These are phyloP conservation scores for Mycosphaerella sp. DNA, from an alignment of 2,329 filamentous ascomycete species.

Conservation along the genomic window DNA sequence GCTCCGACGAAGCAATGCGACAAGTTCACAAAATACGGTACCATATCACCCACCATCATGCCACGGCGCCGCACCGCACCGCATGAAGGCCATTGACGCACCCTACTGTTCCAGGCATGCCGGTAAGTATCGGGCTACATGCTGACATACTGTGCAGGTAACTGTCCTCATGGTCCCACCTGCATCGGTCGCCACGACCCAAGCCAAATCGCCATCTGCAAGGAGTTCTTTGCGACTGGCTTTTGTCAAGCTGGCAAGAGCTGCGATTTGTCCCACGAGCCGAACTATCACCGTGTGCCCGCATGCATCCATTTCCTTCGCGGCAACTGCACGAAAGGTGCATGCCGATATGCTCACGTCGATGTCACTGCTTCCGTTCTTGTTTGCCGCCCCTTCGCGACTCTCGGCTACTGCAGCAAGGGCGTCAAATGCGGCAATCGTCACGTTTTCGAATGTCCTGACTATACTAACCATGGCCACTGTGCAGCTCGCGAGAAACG, in stretches of 20 bases:
- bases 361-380: conserved; percentile 66
- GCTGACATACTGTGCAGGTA: conserved; percentile 53
- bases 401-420: conserved; percentile 81
- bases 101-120: conserved; percentile 13
- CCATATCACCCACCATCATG: conserved; percentile 12
- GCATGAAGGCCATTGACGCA: conserved; percentile 3
- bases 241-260: conserved; percentile 67
- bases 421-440: conserved; percentile 71
- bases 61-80: conserved; percentile 8
- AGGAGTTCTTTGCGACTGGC: conserved; percentile 73
- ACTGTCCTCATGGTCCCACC: conserved; percentile 71
- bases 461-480: conserved; percentile 83
- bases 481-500: conserved; percentile 60
- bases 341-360: conserved; percentile 85
- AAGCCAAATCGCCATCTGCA: conserved; percentile 83
- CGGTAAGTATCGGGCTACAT: conserved; percentile 18
- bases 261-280: conserved; percentile 88
- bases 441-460: conserved; percentile 82
- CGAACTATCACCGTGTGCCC: conserved; percentile 75
- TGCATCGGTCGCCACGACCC: conserved; percentile 83
- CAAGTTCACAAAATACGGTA: conserved; percentile 34
- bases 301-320: conserved; percentile 85
- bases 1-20: conserved; percentile 28
- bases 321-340: conserved; percentile 79
- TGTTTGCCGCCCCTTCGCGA: conserved; percentile 79